Base-by-base conservation (phyloP, 345 rosid species). In the Zanthoxylum bungeanum region DNA sequence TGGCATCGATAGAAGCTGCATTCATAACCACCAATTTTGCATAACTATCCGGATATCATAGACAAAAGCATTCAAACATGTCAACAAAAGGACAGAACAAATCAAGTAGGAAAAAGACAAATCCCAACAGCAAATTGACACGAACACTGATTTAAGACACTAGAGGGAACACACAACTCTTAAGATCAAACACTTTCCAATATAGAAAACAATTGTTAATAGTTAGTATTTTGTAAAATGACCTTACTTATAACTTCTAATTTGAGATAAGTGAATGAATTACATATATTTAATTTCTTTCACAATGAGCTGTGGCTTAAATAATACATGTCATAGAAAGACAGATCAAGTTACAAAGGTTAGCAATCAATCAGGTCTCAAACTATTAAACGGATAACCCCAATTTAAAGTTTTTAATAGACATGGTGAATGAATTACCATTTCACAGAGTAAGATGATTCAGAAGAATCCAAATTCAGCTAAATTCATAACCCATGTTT, bases 1-100 rank as follows among this genome's bases (percentile, higher is more conserved):
- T 91, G 82, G 72, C 99, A 95, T 66, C 96, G 80, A 76, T 91
- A 87, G 84, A 95, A 87, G 83, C 98, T 92, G 93, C 87, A 82
- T 63, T 10, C 60, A 74, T 59, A 78, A 62, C 52, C 59, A 34
- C 25, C 47, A 16, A 62, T 33, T 9, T 37, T 25, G 33, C 17
- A 5, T 0, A 52, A 12, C 14, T 0, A 8, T 60, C 5, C n/a
- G 37, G 31, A 39, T n/a, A 39, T 1, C 28, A 49, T 34, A 31
- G 21, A 25, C 21, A 24, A 52, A 25, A 63, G 28, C 24, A 22
- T 10, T 34, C 14, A 36, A 7, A 34, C 3, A 16, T 31, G 33
- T 21, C 21, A 14, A 36, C 9, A 14, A 28, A 16, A n/a, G n/a
- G 70, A 10, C 47, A 22, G 12, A 51, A 4, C 3, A 27, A 7